Conservation (phyloP, 331 rosid genomes). For the Spiraea crenata region DNA sequence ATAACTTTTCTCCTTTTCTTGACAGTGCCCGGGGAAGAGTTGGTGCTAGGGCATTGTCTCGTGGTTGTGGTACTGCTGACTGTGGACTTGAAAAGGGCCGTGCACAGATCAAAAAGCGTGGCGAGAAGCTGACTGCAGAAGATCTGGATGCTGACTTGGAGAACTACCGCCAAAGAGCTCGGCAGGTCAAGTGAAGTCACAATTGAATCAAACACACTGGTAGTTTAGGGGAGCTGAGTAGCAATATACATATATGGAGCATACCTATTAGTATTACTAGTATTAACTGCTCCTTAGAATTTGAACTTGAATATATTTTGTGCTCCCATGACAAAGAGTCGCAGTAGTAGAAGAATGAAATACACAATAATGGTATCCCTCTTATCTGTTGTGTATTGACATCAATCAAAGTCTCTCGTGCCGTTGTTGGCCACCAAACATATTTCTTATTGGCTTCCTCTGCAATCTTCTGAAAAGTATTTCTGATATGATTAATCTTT, state of each 20-base stretch:
- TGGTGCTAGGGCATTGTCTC: constrained; percentile 5
- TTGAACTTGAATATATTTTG: neutral
- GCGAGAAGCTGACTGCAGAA: constrained; percentile 25
- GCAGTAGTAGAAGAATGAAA: neutral
- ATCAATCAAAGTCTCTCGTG: neutral
- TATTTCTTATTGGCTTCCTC: neutral
- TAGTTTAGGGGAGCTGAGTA: neutral
- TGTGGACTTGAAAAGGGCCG: constrained; percentile 26
- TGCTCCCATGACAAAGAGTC: neutral
- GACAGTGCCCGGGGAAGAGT: constrained; percentile 19
- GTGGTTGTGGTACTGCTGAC: constrained; percentile 13
- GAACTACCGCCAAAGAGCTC: constrained; percentile 41
- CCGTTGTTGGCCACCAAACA: neutral
- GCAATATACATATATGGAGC: neutral
- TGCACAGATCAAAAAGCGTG: constrained; percentile 19
- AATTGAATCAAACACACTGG: neutral
- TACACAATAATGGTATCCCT: neutral
- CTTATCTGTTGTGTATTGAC: neutral
- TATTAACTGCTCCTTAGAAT: neutral
- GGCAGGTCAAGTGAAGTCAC: constrained; percentile 13
- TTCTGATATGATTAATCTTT: neutral
- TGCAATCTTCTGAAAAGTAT: neutral
- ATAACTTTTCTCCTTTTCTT: neutral
- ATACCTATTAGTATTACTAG: neutral
- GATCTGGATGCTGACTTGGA: constrained; percentile 49